These are phyloP conservation scores for Mycosarcoma maydis DNA, from an alignment of 1,284 basidiomycete genomes.

Conservation along the genomic window DNA sequence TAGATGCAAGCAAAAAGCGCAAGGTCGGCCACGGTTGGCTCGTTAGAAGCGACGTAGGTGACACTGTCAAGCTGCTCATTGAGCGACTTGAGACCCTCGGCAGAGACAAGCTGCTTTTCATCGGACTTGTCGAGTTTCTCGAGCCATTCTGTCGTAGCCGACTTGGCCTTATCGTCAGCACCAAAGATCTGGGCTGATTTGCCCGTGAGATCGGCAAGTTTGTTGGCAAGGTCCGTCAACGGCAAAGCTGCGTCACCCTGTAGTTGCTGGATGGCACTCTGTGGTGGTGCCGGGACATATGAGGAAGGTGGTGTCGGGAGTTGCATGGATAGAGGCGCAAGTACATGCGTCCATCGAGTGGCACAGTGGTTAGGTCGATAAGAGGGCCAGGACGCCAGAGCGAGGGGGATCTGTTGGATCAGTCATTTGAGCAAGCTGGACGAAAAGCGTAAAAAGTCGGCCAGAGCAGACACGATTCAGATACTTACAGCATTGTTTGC, in stretches of 20 bases:
- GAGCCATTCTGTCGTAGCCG: slow-evolving; percentile 36
- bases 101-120: slow-evolving; percentile 44
- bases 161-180: slow-evolving; percentile 39
- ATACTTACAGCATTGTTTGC: slow-evolving; percentile 47
- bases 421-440: slow-evolving; percentile 41
- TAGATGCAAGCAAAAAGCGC: slow-evolving; percentile 63
- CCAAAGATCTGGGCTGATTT: slow-evolving; percentile 45
- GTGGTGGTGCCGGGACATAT: slow-evolving; percentile 7
- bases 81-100: slow-evolving; percentile 54
- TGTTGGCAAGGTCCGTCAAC: slow-evolving; percentile 39
- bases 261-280: slow-evolving; percentile 46
- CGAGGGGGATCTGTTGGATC: slow-evolving; percentile 31
- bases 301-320: neutral
- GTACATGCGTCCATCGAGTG: neutral
- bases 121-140: slow-evolving; percentile 39
- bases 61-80: slow-evolving; percentile 51
- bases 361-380: neutral
- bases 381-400: slow-evolving; percentile 15
- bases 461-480: neutral
- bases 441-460: neutral
- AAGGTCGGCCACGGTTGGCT: slow-evolving; percentile 63
- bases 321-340: neutral
- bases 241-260: slow-evolving; percentile 39
- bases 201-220: slow-evolving; percentile 38
- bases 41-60: slow-evolving; percentile 58